phyloP scores from a whole-genome alignment of 352 stramenopile genomes.

The Phytophthora hybrid region DNA sequence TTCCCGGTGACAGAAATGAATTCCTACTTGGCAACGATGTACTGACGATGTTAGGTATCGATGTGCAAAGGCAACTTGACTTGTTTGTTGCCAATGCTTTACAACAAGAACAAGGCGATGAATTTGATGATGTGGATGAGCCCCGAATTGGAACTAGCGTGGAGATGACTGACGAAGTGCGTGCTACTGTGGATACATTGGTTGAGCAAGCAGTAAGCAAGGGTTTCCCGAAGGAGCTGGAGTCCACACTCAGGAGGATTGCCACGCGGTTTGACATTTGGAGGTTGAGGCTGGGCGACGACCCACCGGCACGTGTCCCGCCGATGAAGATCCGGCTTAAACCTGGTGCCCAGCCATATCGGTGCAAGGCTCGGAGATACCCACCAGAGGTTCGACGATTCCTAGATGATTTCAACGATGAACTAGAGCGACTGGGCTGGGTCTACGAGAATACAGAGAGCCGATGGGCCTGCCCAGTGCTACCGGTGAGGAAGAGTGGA shows the following conservation, averaged over 20 bases:
- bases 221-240: neutral
- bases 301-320: conserved; percentile 5
- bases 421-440: conserved; percentile 30
- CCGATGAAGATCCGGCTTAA: conserved; percentile 26
- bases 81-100: conserved; percentile 9
- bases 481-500: conserved; percentile 8
- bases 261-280: conserved; percentile 17
- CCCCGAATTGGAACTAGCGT: conserved; percentile 2
- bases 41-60: conserved; percentile 13
- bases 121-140: neutral
- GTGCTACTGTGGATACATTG: conserved; percentile 3
- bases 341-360: conserved; percentile 19
- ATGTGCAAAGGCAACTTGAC: neutral
- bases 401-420: conserved; percentile 19
- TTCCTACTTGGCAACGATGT: conserved; percentile 16
- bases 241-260: conserved; percentile 1
- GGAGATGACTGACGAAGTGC: neutral
- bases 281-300: conserved; percentile 3
- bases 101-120: conserved; percentile 2
- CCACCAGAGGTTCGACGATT: conserved; percentile 22
- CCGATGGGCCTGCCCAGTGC: conserved; percentile 25
- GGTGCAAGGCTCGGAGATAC: conserved; percentile 19
- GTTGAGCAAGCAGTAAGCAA: conserved; percentile 1
- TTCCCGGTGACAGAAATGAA: neutral
- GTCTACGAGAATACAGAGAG: conserved; percentile 21